phyloP scores from a whole-genome alignment of 169 alveolate species.

The Cystoisospora suis region DNA sequence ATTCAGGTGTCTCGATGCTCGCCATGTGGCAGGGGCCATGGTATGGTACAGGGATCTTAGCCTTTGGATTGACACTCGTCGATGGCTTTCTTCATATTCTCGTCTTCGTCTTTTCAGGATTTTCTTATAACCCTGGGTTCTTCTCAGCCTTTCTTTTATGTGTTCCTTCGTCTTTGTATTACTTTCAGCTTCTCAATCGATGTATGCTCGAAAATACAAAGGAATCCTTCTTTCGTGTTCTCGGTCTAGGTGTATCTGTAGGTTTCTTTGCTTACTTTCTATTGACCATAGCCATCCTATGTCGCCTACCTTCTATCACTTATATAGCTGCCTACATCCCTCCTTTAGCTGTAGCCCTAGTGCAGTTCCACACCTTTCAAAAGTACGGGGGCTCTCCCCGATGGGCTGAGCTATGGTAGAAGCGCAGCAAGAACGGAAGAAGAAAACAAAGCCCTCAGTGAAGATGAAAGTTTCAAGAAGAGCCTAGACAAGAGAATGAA shows the following conservation, averaged over 20 bases:
- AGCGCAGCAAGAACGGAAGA: not conserved
- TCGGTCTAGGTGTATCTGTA: not conserved
- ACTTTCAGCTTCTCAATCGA: not conserved
- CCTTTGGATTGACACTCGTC: constrained; percentile 4
- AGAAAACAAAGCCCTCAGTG: not conserved
- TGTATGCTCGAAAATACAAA: not conserved
- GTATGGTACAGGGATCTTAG: constrained; percentile 10
- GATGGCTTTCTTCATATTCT: not conserved
- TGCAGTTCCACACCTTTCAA: not conserved
- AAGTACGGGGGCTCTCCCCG: not conserved
- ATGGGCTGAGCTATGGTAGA: constrained; percentile 8
- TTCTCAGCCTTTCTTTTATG: not conserved
- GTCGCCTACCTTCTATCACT: constrained; percentile 8
- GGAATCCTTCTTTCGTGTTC: not conserved
- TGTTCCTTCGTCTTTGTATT: not conserved
- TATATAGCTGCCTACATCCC: not conserved
- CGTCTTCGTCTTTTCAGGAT: not conserved
- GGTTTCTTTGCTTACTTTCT: not conserved
- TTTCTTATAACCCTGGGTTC: not conserved
- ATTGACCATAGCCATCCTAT: not conserved
- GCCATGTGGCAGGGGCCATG: constrained; percentile 29
- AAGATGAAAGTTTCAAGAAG: not conserved
- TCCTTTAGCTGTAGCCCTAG: not conserved
- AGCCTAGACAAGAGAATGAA: not conserved
- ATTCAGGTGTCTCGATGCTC: not conserved